A percentile compares a stretch with the other conserved stretches of the same genome.
phyloP scores from a whole-genome alignment of 2,329 filamentous ascomycete genomes.

The Lasiodiplodia sp. region DNA sequence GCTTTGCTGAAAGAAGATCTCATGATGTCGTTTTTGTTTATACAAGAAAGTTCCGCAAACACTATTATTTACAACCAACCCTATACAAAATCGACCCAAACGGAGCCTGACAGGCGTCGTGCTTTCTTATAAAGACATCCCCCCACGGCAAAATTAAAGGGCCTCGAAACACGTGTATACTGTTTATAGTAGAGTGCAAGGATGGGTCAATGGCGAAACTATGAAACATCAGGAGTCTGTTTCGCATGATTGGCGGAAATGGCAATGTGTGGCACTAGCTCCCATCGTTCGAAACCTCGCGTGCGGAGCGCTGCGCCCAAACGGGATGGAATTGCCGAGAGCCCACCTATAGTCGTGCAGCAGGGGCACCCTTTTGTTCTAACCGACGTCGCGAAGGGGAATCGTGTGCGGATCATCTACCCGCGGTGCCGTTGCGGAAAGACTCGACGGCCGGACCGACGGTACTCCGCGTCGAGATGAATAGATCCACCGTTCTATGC shows the following conservation, averaged over 20 bases:
- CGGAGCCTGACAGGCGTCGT: background rate
- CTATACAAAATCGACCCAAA: conserved; percentile 4
- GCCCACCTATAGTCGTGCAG: conserved; percentile 12
- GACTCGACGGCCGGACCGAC: too few species aligned
- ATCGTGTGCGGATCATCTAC: too few species aligned
- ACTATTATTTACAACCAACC: conserved; percentile 12
- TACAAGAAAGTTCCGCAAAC: conserved; percentile 3
- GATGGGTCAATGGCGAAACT: conserved; percentile 4
- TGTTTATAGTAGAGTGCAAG: conserved; percentile 26
- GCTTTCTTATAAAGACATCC: background rate
- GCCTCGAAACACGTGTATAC: background rate
- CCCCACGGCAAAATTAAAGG: conserved; percentile 25
- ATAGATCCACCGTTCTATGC: too few species aligned
- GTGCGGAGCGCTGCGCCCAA: conserved; percentile 19
- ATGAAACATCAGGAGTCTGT: conserved; percentile 5
- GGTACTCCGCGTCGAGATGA: too few species aligned
- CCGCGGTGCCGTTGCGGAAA: too few species aligned
- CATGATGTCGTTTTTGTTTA: conserved; percentile 4
- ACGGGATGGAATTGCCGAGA: conserved; percentile 12
- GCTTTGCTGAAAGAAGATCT: conserved; percentile 10
- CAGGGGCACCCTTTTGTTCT: background rate
- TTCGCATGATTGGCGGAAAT: conserved; percentile 26
- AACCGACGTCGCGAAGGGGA: background rate
- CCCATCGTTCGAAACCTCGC: conserved; percentile 8
- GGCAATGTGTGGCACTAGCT: conserved; percentile 17